Percentiles rank a stretch among this genome's conserved stretches.
Evolutionary conservation across 2,329 filamentous ascomycete species (phyloP).

Genomic region (Aspergillus sp.): DNA sequence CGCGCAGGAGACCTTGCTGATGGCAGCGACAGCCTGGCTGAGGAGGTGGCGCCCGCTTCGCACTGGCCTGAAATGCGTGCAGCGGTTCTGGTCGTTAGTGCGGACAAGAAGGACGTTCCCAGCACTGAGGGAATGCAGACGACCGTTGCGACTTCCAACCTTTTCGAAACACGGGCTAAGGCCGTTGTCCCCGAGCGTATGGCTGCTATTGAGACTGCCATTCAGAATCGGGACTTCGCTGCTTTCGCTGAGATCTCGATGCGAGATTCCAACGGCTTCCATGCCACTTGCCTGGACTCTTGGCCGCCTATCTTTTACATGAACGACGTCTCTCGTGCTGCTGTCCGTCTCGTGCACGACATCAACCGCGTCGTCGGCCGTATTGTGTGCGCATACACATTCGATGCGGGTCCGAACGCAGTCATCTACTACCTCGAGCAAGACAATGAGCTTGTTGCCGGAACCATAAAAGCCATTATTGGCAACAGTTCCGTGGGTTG

Average conservation of each 20-base stretch:
- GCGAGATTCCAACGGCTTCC: slow-evolving; percentile 95
- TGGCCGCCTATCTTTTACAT: slow-evolving; percentile 98
- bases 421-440: slow-evolving; percentile 91
- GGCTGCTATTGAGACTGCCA: slow-evolving; percentile 74
- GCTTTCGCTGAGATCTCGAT: slow-evolving; percentile 85
- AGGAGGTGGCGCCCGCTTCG: slow-evolving; percentile 75
- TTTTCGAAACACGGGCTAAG: slow-evolving; percentile 70
- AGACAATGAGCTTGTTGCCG: slow-evolving; percentile 64
- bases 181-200: slow-evolving; percentile 76
- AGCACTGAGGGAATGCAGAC: slow-evolving; percentile 95
- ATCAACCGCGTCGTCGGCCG: slow-evolving; percentile 75
- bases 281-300: slow-evolving; percentile 88
- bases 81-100: slow-evolving; percentile 80
- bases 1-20: slow-evolving; percentile 66
- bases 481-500: slow-evolving; percentile 50
- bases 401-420: slow-evolving; percentile 93
- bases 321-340: slow-evolving; percentile 84
- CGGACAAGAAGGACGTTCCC: slow-evolving; percentile 90
- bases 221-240: slow-evolving; percentile 70
- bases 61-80: slow-evolving; percentile 97
- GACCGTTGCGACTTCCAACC: slow-evolving; percentile 81
- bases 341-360: slow-evolving; percentile 78
- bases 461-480: slow-evolving; percentile 67
- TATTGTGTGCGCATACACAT: slow-evolving; percentile 86
- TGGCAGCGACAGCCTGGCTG: slow-evolving; percentile 78